These are phyloP conservation scores for Globisporangium parvum DNA, from an alignment of 352 stramenopile species.

Conservation along the genomic window DNA sequence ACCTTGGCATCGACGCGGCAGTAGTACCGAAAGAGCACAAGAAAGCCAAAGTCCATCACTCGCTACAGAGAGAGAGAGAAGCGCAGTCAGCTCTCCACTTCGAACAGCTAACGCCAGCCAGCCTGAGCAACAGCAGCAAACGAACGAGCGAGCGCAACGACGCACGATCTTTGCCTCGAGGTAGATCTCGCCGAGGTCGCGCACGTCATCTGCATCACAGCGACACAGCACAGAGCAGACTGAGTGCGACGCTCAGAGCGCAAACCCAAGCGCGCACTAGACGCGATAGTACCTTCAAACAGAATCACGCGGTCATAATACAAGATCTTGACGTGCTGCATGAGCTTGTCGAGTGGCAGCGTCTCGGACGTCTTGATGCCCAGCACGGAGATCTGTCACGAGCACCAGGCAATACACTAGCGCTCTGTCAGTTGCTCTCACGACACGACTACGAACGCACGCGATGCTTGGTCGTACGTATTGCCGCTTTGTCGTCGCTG, in stretches of 20 bases:
- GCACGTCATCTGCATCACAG: constrained; percentile 40
- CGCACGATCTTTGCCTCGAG: constrained; percentile 50
- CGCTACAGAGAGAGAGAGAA: constrained; percentile 16
- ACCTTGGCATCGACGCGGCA: constrained; percentile 59
- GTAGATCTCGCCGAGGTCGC: constrained; percentile 59
- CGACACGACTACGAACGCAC: not conserved
- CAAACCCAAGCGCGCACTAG: not conserved
- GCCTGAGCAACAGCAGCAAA: not conserved
- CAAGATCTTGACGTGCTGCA: constrained; percentile 43
- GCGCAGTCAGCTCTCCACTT: not conserved
- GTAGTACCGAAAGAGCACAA: constrained; percentile 60
- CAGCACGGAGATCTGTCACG: constrained; percentile 4
- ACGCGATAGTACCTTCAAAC: constrained; percentile 40
- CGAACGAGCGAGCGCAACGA: not conserved
- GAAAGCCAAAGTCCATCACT: constrained; percentile 63
- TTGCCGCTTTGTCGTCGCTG: not conserved
- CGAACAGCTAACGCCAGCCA: not conserved
- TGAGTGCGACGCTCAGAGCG: not conserved
- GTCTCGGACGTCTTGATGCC: constrained; percentile 21
- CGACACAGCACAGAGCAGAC: not conserved
- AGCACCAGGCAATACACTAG: not conserved
- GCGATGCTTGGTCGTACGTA: constrained; percentile 4
- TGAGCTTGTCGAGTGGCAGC: constrained; percentile 46
- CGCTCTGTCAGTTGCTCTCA: not conserved
- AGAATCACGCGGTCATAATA: constrained; percentile 55